Evolutionary conservation across 805 yeast species (phyloP), one percentile per base, ranked within the genome.

Genomic region (Candida koratica): DNA sequence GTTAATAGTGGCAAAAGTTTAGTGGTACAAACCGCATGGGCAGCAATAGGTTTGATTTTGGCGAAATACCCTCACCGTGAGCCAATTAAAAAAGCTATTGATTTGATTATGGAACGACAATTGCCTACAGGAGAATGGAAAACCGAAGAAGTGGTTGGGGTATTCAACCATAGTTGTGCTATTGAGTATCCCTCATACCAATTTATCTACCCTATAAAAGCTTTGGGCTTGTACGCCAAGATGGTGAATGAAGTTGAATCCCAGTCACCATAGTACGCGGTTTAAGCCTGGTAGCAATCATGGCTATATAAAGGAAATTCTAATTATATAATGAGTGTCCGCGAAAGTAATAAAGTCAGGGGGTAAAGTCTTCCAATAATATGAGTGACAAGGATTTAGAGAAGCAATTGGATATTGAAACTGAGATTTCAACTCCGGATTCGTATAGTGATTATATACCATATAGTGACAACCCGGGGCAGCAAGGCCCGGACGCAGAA

Each of bases 121-220:
- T 55, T 69, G 24, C 49, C 65, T 1, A 75, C 79, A 17, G 99
- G 99, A 2, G 93, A 86, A 45, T 93, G 95, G 87, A 65, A 71
- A 38, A 79, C 75, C 50, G 95, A 90, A 50, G 83, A 77, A 19
- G 79, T 84, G 17, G 97, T 90, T 60, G 99, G 99, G 29, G 97
- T 93, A 0, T 93, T 93, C 70, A 93, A 93, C 58, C 97, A 93
- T 54, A 62, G 64, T 35, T 67, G 94, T 64, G 96, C 93, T 2
- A 93, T 93, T 52, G 97, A 93, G 58, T 93, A 93, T 56, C 97
- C 97, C 25, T 85, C 87, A 51, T 93, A 93, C 61, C 79, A 83
- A 61, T 90, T 81, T 51, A 64, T 87, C 39, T 93, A 93, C 58
- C 82, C 97, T 1, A 83, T 90, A 48, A 93, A 93, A 60, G 98